Evolutionary conservation across 371 early-diverging fungal species (phyloP).

Genomic region (Rhizopus arrhizus): DNA sequence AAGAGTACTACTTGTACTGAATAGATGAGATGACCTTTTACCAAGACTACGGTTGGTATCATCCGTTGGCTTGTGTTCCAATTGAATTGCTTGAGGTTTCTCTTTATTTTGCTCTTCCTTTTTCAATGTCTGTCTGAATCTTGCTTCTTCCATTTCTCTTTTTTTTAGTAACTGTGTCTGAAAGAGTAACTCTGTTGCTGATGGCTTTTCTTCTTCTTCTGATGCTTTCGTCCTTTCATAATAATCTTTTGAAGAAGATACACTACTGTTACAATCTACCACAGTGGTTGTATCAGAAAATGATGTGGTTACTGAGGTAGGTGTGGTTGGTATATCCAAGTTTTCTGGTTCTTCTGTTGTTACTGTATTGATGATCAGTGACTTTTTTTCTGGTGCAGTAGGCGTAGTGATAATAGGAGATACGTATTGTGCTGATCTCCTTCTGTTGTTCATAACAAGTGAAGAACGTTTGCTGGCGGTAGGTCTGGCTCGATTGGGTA

Average conservation of each 20-base stretch:
- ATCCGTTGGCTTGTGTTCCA: background rate
- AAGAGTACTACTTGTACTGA: too few relatives aligned
- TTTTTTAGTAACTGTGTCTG: conserved; percentile 23
- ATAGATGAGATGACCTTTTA: too few relatives aligned
- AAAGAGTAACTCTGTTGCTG: conserved; percentile 28
- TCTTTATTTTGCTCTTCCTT: conserved; percentile 16
- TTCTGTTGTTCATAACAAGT: conserved; percentile 35
- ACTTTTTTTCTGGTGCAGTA: conserved; percentile 1
- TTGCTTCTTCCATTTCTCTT: conserved; percentile 29
- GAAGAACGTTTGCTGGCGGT: conserved; percentile 34
- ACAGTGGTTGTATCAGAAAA: conserved; percentile 8
- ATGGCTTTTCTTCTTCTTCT: conserved; percentile 10
- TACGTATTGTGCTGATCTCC: conserved; percentile 27
- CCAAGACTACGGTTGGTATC: too few relatives aligned
- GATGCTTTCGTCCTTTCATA: conserved; percentile 17
- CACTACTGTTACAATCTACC: background rate
- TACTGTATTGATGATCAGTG: conserved; percentile 14
- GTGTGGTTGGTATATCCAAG: conserved; percentile 19
- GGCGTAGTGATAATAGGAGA: conserved; percentile 41
- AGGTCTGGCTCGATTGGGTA: conserved; percentile 43
- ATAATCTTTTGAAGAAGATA: conserved; percentile 1
- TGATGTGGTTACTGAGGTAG: conserved; percentile 20
- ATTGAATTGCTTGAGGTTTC: conserved; percentile 3
- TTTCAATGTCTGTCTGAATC: conserved; percentile 22
- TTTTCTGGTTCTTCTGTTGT: conserved; percentile 20